Evolutionary conservation across 331 rosid genomes (phyloP), one percentile per base, ranked within the genome.

Genomic region (Malus hybrid): DNA sequence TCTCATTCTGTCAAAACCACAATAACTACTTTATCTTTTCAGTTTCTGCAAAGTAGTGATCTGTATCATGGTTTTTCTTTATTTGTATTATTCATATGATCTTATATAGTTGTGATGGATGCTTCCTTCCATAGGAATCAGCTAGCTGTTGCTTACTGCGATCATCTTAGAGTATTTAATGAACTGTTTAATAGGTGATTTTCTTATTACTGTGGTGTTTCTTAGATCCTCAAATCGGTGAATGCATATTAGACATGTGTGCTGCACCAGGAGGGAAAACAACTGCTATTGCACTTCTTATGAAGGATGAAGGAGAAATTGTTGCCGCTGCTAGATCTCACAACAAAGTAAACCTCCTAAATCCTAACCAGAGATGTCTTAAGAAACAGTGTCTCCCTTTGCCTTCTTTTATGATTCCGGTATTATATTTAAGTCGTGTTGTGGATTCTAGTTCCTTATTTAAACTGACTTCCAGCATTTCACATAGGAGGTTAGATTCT

Each of bases 261-360:
- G 99, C 99, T 70, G 99, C 99, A 50, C 98, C 97, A 0, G 99
- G 99, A 54, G 99, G 99, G 67, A 94, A 94, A 86, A 92, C 97
- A 73, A 94, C 96, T 70, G 99, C 99, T 67, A 88, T 94, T 75
- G 97, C 97, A 66, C 90, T 86, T 63, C 96, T 91, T 46, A 94
- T 94, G 96, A 91, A 87, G 83, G 92, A 94, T 83, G 85, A 87
- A 80, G 99, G 99, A 81, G 92, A 94, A 87, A 78, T 94, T 74
- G 75, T 94, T 83, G 99, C 99, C 11, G 85, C 83, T 64, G 99
- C 90, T 87, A 86, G 97, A 83, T 91, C 96, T 85, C 99, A 90
- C 88, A 94, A 94, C 82, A 94, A 94, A 93, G 99, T 94, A 81
- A 54, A 69, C 60, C 79, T 70, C 54, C 34, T 67, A 39, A 39